phyloP scores from a whole-genome alignment of 768 basidiomycete species.

The Suillus paluster region DNA sequence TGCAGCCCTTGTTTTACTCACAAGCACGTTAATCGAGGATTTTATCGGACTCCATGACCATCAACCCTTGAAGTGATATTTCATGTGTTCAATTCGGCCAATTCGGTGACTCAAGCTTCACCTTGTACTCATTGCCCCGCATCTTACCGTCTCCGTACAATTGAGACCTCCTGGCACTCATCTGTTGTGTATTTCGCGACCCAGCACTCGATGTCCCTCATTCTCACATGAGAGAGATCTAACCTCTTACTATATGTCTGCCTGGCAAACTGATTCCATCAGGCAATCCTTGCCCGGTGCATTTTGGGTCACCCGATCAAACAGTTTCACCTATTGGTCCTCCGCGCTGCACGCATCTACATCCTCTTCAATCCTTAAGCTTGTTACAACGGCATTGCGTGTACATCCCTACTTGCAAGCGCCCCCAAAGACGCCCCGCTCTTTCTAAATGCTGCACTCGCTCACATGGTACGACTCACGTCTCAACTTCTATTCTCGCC shows the following conservation, averaged over 20 bases:
- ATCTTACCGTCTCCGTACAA: neutral
- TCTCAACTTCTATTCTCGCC: neutral
- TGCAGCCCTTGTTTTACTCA: too few relatives aligned
- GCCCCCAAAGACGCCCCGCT: too few relatives aligned
- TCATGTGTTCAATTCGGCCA: too few relatives aligned
- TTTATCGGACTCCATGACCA: too few relatives aligned
- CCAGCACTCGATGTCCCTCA: neutral
- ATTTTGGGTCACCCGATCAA: neutral
- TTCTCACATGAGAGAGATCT: neutral
- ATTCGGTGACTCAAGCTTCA: neutral
- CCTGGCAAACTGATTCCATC: neutral
- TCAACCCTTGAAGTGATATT: neutral
- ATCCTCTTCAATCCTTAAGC: too few relatives aligned
- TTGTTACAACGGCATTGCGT: too few relatives aligned
- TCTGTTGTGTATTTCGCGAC: neutral
- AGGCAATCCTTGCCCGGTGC: neutral
- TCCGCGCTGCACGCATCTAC: too few relatives aligned
- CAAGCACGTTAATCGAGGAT: too few relatives aligned
- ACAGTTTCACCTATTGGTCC: too few relatives aligned
- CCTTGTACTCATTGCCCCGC: neutral
- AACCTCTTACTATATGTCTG: neutral
- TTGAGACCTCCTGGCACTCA: too few relatives aligned
- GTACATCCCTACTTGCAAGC: too few relatives aligned
- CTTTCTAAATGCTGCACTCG: too few relatives aligned
- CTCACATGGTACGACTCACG: neutral